These are phyloP conservation scores for Hypoxylon sp. DNA, from an alignment of 2,329 filamentous ascomycete species.

Conservation along the genomic window DNA sequence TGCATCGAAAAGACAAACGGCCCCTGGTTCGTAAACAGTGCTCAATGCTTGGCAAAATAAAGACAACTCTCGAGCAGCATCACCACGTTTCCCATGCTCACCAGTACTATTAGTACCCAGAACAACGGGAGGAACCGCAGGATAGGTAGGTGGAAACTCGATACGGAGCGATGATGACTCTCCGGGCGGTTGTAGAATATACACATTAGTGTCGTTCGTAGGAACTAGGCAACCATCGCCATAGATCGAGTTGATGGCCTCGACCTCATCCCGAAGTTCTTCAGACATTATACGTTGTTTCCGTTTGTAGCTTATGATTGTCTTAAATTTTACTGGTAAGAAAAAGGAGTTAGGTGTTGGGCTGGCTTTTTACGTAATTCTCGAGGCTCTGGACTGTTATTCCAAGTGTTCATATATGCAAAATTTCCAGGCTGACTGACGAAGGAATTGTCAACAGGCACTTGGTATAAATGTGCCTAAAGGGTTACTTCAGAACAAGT, in stretches of 20 bases:
- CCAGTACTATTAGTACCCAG: slow-evolving; percentile 86
- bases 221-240: slow-evolving; percentile 73
- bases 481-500: background rate
- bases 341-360: background rate
- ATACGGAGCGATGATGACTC: slow-evolving; percentile 71
- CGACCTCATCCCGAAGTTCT: slow-evolving; percentile 79
- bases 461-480: background rate
- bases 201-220: slow-evolving; percentile 61
- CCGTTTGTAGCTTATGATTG: background rate
- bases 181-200: slow-evolving; percentile 77
- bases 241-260: slow-evolving; percentile 89
- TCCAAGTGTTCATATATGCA: background rate
- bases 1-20: slow-evolving; percentile 92
- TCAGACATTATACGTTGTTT: slow-evolving; percentile 63
- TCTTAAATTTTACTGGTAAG: background rate
- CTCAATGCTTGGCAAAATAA: slow-evolving; percentile 77
- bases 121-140: slow-evolving; percentile 79
- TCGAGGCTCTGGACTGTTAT: background rate
- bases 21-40: slow-evolving; percentile 78
- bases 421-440: background rate
- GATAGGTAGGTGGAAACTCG: slow-evolving; percentile 81
- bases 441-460: background rate
- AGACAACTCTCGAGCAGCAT: slow-evolving; percentile 79
- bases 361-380: background rate
- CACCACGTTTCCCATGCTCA: slow-evolving; percentile 75